Evolutionary conservation across 2,329 filamentous ascomycete species (phyloP).

Genomic region (Massarina eburnea): DNA sequence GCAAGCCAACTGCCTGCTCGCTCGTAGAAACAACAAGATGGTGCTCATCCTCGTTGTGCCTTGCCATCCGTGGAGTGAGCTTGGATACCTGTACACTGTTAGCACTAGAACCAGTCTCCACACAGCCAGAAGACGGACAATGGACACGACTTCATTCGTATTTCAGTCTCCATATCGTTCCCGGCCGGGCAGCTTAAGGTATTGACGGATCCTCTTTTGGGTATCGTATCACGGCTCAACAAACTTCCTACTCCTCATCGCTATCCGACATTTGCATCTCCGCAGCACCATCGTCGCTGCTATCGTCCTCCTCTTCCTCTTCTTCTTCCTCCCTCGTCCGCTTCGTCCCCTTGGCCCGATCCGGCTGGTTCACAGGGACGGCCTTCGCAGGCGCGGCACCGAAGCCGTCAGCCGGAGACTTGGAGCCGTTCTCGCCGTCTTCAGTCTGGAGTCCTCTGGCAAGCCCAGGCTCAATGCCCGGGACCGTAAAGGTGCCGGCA

Average conservation of each 20-base stretch:
- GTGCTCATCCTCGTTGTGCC: too few species aligned
- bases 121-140: neutral
- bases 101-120: neutral
- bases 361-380: conserved; percentile 38
- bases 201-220: too few species aligned
- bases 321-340: conserved; percentile 65
- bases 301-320: conserved; percentile 53
- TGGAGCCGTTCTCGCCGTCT: conserved; percentile 20
- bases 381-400: conserved; percentile 32
- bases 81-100: neutral
- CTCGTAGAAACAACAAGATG: too few species aligned
- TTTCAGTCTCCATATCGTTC: neutral
- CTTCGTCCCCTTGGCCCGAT: conserved; percentile 63
- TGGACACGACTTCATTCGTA: neutral
- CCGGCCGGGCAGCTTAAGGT: neutral
- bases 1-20: too few species aligned
- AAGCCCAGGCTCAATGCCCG: conserved; percentile 43
- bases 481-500: conserved; percentile 82
- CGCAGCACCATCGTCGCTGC: conserved; percentile 50
- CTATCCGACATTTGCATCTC: conserved; percentile 69
- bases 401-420: conserved; percentile 52
- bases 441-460: conserved; percentile 10
- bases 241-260: conserved; percentile 52
- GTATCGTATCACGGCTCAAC: neutral
- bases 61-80: neutral